phyloP scores from a whole-genome alignment of 306 rosid species.

The Argentina anserina region DNA sequence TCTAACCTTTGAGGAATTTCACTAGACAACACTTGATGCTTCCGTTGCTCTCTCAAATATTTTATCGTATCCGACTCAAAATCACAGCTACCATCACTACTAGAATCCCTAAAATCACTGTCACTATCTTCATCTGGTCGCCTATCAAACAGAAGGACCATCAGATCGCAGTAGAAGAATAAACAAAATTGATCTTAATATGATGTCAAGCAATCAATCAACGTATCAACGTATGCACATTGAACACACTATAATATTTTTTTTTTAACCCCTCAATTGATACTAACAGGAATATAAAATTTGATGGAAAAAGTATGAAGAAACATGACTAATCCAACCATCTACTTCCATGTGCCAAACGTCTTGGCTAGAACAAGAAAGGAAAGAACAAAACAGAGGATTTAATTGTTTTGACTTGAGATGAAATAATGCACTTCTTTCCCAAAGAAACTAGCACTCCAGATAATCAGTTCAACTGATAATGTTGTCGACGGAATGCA shows the following conservation, averaged over 20 bases:
- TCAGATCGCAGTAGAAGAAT: neutral
- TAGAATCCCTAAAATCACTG: constrained; percentile 78
- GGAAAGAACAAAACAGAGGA: too few species aligned
- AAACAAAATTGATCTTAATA: neutral
- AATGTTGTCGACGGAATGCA: neutral
- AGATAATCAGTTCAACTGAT: neutral
- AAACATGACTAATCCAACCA: neutral
- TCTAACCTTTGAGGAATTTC: constrained; percentile 48
- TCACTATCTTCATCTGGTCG: constrained; percentile 80
- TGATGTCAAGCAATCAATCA: neutral
- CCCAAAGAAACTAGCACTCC: neutral
- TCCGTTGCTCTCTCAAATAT: constrained; percentile 40
- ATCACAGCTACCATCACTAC: constrained; percentile 89
- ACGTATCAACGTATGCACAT: too few species aligned
- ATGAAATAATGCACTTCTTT: too few species aligned
- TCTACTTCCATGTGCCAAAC: neutral
- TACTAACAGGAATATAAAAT: neutral
- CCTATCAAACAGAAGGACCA: constrained; percentile 39
- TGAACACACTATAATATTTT: neutral
- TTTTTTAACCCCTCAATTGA: too few species aligned
- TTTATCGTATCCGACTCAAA: constrained; percentile 53
- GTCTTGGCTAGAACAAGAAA: neutral
- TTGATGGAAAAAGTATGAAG: neutral
- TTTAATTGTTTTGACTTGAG: neutral
- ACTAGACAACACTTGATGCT: constrained; percentile 34